Evolutionary conservation across 441 rosid genomes (phyloP), one percentile per base, ranked within the genome.

Genomic region (Flueggea neowawraea): DNA sequence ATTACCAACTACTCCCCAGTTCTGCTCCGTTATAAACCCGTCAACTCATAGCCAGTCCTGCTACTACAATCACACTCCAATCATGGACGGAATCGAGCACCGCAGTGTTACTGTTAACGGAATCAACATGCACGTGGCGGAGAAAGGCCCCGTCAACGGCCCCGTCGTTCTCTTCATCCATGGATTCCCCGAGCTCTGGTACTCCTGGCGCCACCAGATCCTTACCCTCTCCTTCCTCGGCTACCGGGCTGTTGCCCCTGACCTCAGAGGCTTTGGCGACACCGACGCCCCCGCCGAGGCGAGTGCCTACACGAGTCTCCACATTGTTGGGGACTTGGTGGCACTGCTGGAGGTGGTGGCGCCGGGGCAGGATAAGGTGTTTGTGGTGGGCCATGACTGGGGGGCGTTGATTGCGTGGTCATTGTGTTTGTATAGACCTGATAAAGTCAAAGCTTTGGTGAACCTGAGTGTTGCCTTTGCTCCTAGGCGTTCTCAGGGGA

Each of bases 181-280:
- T 22, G 95, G 91, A 5, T 90, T 86, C 74, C 95, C 95, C 0
- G 87, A 85, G 74, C 80, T 86, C 2, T 91, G 96, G 97, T 88
- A 84, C 76, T 64, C 89, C 49, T 88, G 93, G 97, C 81, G 95
- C 44, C 86, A 88, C 78, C 95, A 91, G 84, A 84, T 91, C 63
- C 33, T 17, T 0, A 79, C 80, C 51, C 73, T 91, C 56, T 78
- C 94, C 0, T 72, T 87, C 10, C 74, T 80, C 17, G 97, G 97
- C 11, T 88, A 88, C 81, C 78, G 85, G 0, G 78, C 90, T 0
- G 75, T 91, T 61, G 97, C 96, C 6, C 96, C 96, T 6, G 97
- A 91, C 64, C 57, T 91, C 44, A 76, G 94, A 47, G 97, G 97
- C 28, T 91, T 56, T 47, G 96, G 96, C 2, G 97, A 89, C 64